Percentiles rank a stretch among this genome's conserved stretches.
phyloP scores from a whole-genome alignment of 2,329 filamentous ascomycete species.

The Rhytidhysteron rufulum region DNA sequence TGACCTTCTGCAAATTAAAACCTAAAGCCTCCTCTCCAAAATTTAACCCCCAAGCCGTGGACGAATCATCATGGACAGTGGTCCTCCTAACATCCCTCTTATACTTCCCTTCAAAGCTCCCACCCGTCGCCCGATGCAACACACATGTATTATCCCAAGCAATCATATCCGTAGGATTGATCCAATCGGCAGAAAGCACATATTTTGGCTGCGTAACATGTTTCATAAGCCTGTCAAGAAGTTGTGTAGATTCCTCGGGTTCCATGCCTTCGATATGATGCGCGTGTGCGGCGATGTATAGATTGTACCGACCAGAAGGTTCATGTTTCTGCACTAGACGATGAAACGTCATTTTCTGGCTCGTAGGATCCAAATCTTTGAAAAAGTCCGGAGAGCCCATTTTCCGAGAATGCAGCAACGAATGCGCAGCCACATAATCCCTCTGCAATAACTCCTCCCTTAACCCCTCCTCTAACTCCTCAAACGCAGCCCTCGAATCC shows the following conservation, averaged over 20 bases:
- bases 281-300: conserved; percentile 53
- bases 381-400: conserved; percentile 50
- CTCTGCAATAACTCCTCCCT: conserved; percentile 22
- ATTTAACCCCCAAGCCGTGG: conserved; percentile 44
- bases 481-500: conserved; percentile 21
- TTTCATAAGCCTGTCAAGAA: conserved; percentile 41
- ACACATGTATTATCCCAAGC: conserved; percentile 59
- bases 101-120: conserved; percentile 47
- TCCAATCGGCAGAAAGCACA: conserved; percentile 46
- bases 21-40: conserved; percentile 13
- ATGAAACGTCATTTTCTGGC: conserved; percentile 43
- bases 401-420: conserved; percentile 52
- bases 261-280: conserved; percentile 49
- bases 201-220: conserved; percentile 50
- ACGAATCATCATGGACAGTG: conserved; percentile 51
- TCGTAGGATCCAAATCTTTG: conserved; percentile 40
- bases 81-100: conserved; percentile 53
- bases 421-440: conserved; percentile 20
- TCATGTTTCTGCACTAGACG: conserved; percentile 51
- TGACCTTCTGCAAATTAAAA: conserved; percentile 12
- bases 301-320: conserved; percentile 47
- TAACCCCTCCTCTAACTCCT: conserved; percentile 23
- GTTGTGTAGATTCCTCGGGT: conserved; percentile 29
- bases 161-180: conserved; percentile 48
- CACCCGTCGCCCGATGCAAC: conserved; percentile 52